Evolutionary conservation across 148 eudicot genomes (phyloP).

Genomic region (Cornus controversa): DNA sequence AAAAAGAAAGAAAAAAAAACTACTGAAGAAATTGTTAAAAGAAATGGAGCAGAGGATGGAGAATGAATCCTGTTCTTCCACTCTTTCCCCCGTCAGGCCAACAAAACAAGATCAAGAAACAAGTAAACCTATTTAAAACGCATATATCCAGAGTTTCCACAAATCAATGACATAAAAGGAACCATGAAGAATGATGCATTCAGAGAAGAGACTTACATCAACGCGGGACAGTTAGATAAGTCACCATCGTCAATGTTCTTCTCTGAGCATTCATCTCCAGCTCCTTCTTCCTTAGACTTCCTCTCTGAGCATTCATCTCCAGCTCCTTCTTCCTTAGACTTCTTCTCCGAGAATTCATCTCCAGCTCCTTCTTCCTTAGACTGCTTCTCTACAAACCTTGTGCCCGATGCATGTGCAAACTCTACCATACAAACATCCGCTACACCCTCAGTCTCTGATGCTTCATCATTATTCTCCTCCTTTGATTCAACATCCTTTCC

Average conservation of each 20-base stretch:
- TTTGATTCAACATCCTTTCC: slow-evolving; percentile 5
- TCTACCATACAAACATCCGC: slow-evolving; percentile 26
- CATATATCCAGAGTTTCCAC: not conserved
- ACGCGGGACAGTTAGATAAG: slow-evolving; percentile 36
- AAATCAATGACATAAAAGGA: not conserved
- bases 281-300: too few species aligned
- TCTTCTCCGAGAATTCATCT: slow-evolving; percentile 10
- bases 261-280: slow-evolving; percentile 29
- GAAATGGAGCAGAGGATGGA: not conserved
- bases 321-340: too few species aligned
- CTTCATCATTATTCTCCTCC: not conserved
- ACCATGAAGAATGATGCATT: slow-evolving; percentile 7
- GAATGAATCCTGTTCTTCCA: not conserved
- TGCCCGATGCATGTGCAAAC: not conserved
- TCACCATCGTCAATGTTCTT: slow-evolving; percentile 44
- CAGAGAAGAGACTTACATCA: slow-evolving; percentile 45
- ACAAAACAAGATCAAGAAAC: not conserved
- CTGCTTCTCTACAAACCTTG: slow-evolving; percentile 1
- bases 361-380: slow-evolving; percentile 14
- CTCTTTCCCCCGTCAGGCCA: not conserved
- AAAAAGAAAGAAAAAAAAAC: not conserved
- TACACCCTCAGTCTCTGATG: slow-evolving; percentile 8
- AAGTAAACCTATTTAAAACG: not conserved
- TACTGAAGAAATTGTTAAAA: not conserved
- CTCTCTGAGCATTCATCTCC: slow-evolving; percentile 23